Percentiles rank a stretch among this genome's conserved stretches.
These are phyloP conservation scores for Penicillium pulvis DNA, from an alignment of 495 filamentous ascomycete species.

Conservation along the genomic window DNA sequence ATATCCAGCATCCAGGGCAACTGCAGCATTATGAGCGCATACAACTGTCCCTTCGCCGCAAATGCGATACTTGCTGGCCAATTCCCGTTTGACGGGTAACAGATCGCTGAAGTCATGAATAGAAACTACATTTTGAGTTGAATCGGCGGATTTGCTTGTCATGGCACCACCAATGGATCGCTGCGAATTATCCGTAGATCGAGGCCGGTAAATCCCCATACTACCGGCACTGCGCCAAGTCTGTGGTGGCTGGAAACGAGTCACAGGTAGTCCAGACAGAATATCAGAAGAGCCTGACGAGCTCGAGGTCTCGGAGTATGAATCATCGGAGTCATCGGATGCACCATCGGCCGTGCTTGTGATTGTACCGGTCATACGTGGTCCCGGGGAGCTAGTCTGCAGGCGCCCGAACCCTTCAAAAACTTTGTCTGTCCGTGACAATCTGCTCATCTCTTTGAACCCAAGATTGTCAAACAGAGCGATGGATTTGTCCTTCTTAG, in stretches of 20 bases:
- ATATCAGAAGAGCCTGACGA: slow-evolving; percentile 71
- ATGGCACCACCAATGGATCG: slow-evolving; percentile 51
- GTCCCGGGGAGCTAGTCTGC: slow-evolving; percentile 55
- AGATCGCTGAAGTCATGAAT: slow-evolving; percentile 68
- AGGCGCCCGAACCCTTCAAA: slow-evolving; percentile 92
- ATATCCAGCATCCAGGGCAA: slow-evolving; percentile 73
- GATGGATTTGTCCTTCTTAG: slow-evolving; percentile 71
- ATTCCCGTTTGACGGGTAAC: slow-evolving; percentile 71
- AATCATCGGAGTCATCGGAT: slow-evolving; percentile 64
- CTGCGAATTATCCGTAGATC: slow-evolving; percentile 58
- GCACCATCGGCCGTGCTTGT: slow-evolving; percentile 52
- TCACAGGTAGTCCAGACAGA: slow-evolving; percentile 40
- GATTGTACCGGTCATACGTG: slow-evolving; percentile 50
- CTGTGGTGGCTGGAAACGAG: slow-evolving; percentile 52
- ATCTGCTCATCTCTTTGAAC: slow-evolving; percentile 60
- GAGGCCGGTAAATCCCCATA: slow-evolving; percentile 46
- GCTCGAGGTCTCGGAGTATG: slow-evolving; percentile 66
- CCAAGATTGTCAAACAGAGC: slow-evolving; percentile 63
- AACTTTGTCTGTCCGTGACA: slow-evolving; percentile 62
- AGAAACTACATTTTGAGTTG: slow-evolving; percentile 59
- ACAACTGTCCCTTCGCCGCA: slow-evolving; percentile 78
- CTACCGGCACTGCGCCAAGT: slow-evolving; percentile 56
- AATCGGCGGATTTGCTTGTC: slow-evolving; percentile 37
- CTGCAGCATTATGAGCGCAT: slow-evolving; percentile 77
- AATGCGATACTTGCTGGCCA: slow-evolving; percentile 80